Evolutionary conservation across 2,329 filamentous ascomycete genomes (phyloP).

Genomic region (Anisogramma anomala): DNA sequence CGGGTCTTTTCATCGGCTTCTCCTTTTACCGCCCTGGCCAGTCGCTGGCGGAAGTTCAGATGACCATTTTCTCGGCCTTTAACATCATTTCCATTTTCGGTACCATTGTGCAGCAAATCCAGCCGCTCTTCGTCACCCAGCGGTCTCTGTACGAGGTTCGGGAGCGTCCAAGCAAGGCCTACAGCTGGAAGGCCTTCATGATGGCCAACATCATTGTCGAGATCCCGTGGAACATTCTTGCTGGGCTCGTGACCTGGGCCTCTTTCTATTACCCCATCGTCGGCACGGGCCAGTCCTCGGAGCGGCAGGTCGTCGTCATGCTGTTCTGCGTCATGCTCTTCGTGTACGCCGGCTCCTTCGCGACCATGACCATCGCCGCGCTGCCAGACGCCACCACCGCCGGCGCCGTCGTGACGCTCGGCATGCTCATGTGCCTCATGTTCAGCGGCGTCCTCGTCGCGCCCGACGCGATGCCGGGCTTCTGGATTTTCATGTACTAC

Average conservation of each 20-base stretch:
- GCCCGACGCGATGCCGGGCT: conserved; percentile 48
- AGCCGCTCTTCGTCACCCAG: conserved; percentile 66
- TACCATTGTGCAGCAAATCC: conserved; percentile 57
- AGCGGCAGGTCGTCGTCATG: conserved; percentile 53
- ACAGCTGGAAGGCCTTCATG: conserved; percentile 66
- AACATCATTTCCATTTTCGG: conserved; percentile 67
- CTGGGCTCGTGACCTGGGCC: conserved; percentile 50
- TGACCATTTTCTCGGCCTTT: conserved; percentile 64
- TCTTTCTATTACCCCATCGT: conserved; percentile 57
- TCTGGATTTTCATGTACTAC: conserved; percentile 72
- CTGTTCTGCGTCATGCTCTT: conserved; percentile 55
- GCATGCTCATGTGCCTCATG: conserved; percentile 46
- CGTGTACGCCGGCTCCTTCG: conserved; percentile 60
- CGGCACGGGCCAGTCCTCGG: conserved; percentile 32
- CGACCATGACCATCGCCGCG: conserved; percentile 61
- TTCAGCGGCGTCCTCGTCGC: conserved; percentile 56
- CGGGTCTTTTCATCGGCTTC: conserved; percentile 63
- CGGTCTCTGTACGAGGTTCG: conserved; percentile 66
- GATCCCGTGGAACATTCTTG: conserved; percentile 57
- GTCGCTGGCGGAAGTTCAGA: conserved; percentile 58
- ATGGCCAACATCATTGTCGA: conserved; percentile 61
- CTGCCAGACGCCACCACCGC: conserved; percentile 59
- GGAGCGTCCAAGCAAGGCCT: conserved; percentile 61
- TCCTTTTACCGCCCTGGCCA: conserved; percentile 49
- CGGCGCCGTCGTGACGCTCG: conserved; percentile 47